Base-by-base conservation (phyloP, 1,284 basidiomycete genomes). In the Austroboletus novae-zelandiae region DNA sequence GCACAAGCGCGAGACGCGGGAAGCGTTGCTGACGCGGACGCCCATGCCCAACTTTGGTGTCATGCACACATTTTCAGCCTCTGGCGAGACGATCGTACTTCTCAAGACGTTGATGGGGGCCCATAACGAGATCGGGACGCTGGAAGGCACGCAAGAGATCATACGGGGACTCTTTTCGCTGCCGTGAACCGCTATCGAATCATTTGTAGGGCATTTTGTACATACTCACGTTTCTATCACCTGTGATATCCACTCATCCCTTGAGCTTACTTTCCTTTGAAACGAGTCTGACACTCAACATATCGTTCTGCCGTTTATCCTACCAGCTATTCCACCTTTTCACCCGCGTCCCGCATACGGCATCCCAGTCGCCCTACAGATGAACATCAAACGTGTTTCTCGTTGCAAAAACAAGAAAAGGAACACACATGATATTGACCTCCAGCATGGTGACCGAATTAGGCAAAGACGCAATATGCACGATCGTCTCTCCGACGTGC, bases 141-240 rank as follows among this genome's bases (percentile, higher is more conserved):
- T 85, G 56, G 88, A 91, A 55, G 86, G 86, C 2, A 75, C 89
- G 23, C 81, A 90, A 55, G 87, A 90, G 64, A 70, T 83, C 32
- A 83, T 91, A 44, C 75, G 78, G 36, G 73, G 62, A 23, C 70
- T 71, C 15, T 86, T 86, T 65, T 69, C 55, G 43, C 47, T 64
- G 45, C 20, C 20, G 5, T 23, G 20, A 23, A 23, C 20, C 20
- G 20, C 20, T 23, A 23, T 23, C 20, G 20, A 23, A 23, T 23
- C 20, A 23, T 23, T 23, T 23, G 20, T 23, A 23, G 20, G 20
- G 20, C 20, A 23, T 23, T 23, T 23, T 23, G 20, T 23, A 23
- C 20, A 23, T 23, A 23, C 20, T 23, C 20, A 23, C 20, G 5
- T 23, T 23, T 23, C 20, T 23, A 23, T 23, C 20, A 23, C 0